Conservation (phyloP, 169 alveolate species). For the Plasmodium gonderi region DNA sequence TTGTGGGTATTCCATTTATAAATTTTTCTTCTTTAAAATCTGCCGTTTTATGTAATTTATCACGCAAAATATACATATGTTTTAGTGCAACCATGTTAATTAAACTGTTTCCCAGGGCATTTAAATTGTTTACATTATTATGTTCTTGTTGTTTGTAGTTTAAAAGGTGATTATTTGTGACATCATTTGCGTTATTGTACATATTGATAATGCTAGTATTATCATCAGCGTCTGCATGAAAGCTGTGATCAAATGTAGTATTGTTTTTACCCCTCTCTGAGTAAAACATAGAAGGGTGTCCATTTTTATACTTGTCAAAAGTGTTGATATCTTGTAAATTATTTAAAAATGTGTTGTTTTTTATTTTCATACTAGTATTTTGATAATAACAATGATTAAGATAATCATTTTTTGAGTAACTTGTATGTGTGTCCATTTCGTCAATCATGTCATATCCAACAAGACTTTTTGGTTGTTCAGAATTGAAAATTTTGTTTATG, state of each 20-base stretch:
- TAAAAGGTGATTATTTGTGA: neutral
- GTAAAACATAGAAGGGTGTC: neutral
- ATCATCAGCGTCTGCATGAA: neutral
- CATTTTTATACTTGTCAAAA: constrained; percentile 9
- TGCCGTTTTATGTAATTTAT: neutral
- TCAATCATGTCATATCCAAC: neutral
- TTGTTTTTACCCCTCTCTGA: neutral
- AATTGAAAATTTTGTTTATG: neutral
- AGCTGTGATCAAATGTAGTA: neutral
- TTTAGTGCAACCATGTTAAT: neutral
- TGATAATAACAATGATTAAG: neutral
- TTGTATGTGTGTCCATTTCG: neutral
- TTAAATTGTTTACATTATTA: neutral
- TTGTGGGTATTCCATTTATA: neutral
- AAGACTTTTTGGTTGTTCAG: neutral
- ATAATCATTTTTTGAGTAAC: neutral
- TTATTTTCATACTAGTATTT: neutral
- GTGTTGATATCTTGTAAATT: neutral
- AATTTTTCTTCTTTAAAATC: neutral
- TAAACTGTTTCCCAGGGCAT: neutral
- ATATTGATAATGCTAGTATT: neutral
- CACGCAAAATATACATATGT: neutral
- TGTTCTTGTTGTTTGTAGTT: neutral
- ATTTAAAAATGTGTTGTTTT: neutral
- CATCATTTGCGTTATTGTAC: neutral